Base-by-base conservation (phyloP, 768 basidiomycete species). In the Pholiota molesta region DNA sequence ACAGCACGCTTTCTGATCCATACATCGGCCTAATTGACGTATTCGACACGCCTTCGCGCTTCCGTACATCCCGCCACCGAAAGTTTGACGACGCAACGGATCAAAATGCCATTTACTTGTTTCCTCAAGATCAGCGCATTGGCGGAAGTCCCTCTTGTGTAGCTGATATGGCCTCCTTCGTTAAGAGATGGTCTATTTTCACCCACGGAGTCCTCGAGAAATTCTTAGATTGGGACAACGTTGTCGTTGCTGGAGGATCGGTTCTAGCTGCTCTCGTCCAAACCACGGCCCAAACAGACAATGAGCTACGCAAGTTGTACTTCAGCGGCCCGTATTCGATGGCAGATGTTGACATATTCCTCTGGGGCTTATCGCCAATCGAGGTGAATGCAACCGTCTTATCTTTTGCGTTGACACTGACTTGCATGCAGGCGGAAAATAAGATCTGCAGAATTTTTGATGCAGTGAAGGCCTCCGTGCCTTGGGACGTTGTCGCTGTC, bases 281-380 rank as follows among this genome's bases (percentile, higher is more conserved):
- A 17, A 62, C 68, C 8, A 79, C 39, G 69, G 75, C 1, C 52
- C 77, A 54, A 72, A 81, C 37, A 2, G 35, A 17, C 5, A 29
- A 28, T 16, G 35, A 56, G 5, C 40, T 56, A 1, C 4, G 29
- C 19, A 79, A 82, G 66, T 71, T 76, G 59, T 81, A 72, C 63
- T 81, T 82, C 57, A 69, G 67, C 2, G 66, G 63, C 3, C 74
- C 77, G 7, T 83, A 78, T 60, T 78, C 78, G 10, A 75, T 78
- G 1, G 81, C 80, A 0, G 82, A 83, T 62, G 71, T 83, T 28
- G 82, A 83, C 64, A 61, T 83, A 9, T 83, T 83, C 65, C 65
- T 83, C 26, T 81, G 78, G 67, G 81, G 79, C 1, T 60, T 83
- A 57, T 80, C 77, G 0, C 69, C 76, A 0, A 75, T 75, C 62